Conservation (phyloP, 1,284 basidiomycete genomes). For the Fomitopsis schrenkii region DNA sequence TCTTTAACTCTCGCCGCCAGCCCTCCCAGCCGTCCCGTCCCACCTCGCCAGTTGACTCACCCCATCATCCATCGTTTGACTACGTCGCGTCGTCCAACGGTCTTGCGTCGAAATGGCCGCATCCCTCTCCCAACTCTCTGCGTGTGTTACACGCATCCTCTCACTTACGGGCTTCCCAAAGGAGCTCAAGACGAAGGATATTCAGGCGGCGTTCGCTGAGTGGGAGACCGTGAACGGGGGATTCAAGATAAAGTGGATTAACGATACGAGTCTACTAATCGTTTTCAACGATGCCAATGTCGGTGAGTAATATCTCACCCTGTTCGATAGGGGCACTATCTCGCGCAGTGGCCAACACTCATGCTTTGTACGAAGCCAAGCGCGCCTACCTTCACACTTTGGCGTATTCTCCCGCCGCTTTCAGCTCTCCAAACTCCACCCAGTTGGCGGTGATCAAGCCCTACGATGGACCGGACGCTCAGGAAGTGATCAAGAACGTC, state of each 20-base stretch:
- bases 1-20: slow-evolving; percentile 20
- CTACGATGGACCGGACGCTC: slow-evolving; percentile 93
- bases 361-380: slow-evolving; percentile 56
- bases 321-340: too few relatives aligned
- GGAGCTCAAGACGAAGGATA: slow-evolving; percentile 96
- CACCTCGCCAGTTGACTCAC: slow-evolving; percentile 9
- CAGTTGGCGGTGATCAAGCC: slow-evolving; percentile 67
- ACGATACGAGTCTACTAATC: slow-evolving; percentile 93
- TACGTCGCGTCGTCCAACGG: slow-evolving; percentile 6
- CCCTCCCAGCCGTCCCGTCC: slow-evolving; percentile 17
- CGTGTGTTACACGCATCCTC: slow-evolving; percentile 94
- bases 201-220: slow-evolving; percentile 86
- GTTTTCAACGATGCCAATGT: slow-evolving; percentile 87
- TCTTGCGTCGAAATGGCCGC: slow-evolving; percentile 33
- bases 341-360: not conserved
- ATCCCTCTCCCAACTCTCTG: slow-evolving; percentile 77
- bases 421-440: slow-evolving; percentile 54
- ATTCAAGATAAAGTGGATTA: slow-evolving; percentile 98
- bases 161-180: slow-evolving; percentile 89
- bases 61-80: slow-evolving; percentile 11
- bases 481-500: slow-evolving; percentile 85
- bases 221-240: slow-evolving; percentile 88
- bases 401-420: slow-evolving; percentile 75
- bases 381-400: slow-evolving; percentile 90
- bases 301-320: slow-evolving; percentile 49